Conservation (phyloP, 345 rosid species). For the Angophora floribunda region DNA sequence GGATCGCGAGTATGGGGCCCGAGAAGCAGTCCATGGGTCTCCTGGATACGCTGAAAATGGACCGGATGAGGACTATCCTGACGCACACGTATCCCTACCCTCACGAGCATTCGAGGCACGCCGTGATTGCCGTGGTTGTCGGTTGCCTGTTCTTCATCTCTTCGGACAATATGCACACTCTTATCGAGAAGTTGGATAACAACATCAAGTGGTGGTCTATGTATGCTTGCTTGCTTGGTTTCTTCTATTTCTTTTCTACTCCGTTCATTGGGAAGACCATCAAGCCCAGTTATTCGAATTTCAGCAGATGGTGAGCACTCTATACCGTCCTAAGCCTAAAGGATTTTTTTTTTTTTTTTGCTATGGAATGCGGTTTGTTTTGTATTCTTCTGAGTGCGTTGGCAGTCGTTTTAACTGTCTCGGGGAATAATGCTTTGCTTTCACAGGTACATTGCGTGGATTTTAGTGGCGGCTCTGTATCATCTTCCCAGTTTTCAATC, state of each 20-base stretch:
- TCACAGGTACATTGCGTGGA: conserved; percentile 95
- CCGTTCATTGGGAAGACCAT: conserved; percentile 94
- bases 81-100: conserved; percentile 90
- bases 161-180: conserved; percentile 93
- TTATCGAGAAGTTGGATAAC: conserved; percentile 78
- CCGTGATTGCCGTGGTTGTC: conserved; percentile 80
- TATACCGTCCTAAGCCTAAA: neutral
- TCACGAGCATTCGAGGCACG: conserved; percentile 97
- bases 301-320: conserved; percentile 79
- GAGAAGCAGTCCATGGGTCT: conserved; percentile 42
- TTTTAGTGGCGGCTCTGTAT: conserved; percentile 93
- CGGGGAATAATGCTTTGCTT: neutral
- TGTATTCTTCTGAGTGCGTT: neutral
- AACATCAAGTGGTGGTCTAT: conserved; percentile 99
- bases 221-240: conserved; percentile 96
- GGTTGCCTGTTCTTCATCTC: conserved; percentile 98
- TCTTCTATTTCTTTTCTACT: conserved; percentile 97
- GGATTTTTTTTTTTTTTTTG: too few relatives aligned
- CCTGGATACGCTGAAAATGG: conserved; percentile 61
- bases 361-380: neutral
- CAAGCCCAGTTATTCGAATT: conserved; percentile 93
- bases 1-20: conserved; percentile 33
- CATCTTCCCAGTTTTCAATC: conserved; percentile 99
- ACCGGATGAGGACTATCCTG: conserved; percentile 82
- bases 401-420: neutral